Conservation (phyloP, 345 rosid genomes). For the Pseudoturritis turrita region DNA sequence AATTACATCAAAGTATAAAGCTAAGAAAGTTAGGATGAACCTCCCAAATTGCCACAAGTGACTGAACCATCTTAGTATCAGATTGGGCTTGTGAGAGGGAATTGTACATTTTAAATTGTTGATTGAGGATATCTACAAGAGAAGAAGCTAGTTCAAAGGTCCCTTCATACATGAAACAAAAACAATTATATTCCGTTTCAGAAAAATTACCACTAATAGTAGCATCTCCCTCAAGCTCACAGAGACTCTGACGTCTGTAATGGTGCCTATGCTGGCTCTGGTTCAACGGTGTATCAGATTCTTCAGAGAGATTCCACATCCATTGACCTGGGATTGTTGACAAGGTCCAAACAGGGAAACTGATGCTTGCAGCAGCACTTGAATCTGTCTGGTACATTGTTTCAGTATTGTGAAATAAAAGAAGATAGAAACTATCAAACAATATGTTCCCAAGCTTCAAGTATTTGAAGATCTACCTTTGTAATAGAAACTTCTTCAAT, state of each 20-base stretch:
- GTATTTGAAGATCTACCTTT: constrained; percentile 47
- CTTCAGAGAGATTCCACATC: constrained; percentile 60
- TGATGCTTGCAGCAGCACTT: constrained; percentile 36
- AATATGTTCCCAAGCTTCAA: constrained; percentile 1
- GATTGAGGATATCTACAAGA: constrained; percentile 78
- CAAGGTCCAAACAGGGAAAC: constrained; percentile 60
- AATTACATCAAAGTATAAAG: neutral
- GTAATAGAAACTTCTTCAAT: constrained; percentile 24
- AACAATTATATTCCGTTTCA: constrained; percentile 3
- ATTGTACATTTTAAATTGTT: constrained; percentile 51
- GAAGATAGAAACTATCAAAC: neutral
- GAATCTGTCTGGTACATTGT: constrained; percentile 53
- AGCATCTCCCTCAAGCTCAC: constrained; percentile 96
- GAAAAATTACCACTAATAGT: constrained; percentile 55
- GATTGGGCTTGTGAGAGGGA: constrained; percentile 70
- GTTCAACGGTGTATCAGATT: constrained; percentile 38
- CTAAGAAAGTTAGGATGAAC: constrained; percentile 37
- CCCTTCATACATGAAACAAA: neutral
- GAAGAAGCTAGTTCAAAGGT: constrained; percentile 7
- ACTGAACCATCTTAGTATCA: constrained; percentile 93
- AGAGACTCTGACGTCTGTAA: constrained; percentile 64
- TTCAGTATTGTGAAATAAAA: neutral
- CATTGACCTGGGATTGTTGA: constrained; percentile 73
- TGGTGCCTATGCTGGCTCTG: constrained; percentile 37
- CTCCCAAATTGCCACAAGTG: constrained; percentile 98